Base-by-base conservation (phyloP, 1,284 basidiomycete genomes). In the Naganishia albida region DNA sequence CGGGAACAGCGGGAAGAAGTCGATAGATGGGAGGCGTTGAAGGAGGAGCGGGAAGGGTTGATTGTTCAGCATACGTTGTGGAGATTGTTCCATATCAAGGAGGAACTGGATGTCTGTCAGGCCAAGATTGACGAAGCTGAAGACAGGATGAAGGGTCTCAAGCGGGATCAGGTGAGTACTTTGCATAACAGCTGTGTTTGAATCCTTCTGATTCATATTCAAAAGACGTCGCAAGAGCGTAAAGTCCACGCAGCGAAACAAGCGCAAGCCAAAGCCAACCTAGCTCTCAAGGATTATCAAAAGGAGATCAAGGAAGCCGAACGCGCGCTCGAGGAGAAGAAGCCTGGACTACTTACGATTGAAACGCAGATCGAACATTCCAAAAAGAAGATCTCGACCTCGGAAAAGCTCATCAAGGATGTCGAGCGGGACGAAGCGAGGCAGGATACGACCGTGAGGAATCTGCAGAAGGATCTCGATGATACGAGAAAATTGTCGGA, bases 1-100 rank as follows among this genome's bases (percentile, higher is more conserved):
- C 93, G 93, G 78, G 93, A 98, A 78, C 95, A 98, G 80, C 94
- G 94, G 77, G 86, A 85, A 18, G 96, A 99, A 76, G 91, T 93
- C 3, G 90, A 93, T 72, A 85, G 89, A 55, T 98, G 94, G 73
- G 89, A 95, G 76, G 82, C 82, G 18, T 81, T 98, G 7, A 85
- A 86, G 71, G 80, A 87, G 59, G 87, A 94, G 82, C 70, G 93
- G 89, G 91, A 96, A 67, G 85, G 88, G 54, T 82, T 90, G 53
- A 86, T 93, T 42, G 83, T 95, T 8, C 87, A 87, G 43, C 88
- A 92, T 53, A 83, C 93, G 8, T 81, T 99, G 10, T 95, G 91
- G 85, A 90, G 89, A 72, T 81, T 99, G 7, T 98, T 86, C 74
- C 91, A 97, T 76, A 90, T 99, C 65, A 88, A 94, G 71, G 82